These are phyloP conservation scores for Monascus ruber DNA, from an alignment of 2,329 filamentous ascomycete species.

Conservation along the genomic window DNA sequence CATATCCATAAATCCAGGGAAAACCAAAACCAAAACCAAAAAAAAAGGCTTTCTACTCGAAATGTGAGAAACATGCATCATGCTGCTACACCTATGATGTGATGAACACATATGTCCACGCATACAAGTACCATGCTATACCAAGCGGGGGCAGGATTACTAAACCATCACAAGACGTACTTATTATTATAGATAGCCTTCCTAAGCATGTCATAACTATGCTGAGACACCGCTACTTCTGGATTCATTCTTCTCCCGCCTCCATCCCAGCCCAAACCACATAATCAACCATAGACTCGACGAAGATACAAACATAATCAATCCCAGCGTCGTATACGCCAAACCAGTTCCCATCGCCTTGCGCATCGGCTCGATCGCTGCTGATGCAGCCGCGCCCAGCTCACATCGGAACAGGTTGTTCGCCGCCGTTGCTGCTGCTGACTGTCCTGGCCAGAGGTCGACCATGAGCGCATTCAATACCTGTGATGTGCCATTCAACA, in stretches of 20 bases:
- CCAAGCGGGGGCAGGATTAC: no score
- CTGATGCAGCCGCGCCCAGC: slow-evolving; percentile 28
- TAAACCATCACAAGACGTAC: no score
- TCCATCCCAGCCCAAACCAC: slow-evolving; percentile 17
- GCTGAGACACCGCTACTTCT: no score
- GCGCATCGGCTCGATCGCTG: slow-evolving; percentile 28
- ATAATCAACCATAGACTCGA: slow-evolving; percentile 17
- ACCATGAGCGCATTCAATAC: slow-evolving; percentile 35
- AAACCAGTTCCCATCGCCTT: slow-evolving; percentile 29
- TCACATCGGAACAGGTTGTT: slow-evolving; percentile 31
- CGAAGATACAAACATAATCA: slow-evolving; percentile 20
- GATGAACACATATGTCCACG: no score
- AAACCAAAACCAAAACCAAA: no score
- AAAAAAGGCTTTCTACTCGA: no score
- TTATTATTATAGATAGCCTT: no score
- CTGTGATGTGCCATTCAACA: slow-evolving; percentile 25
- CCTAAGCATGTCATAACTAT: no score
- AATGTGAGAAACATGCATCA: no score
- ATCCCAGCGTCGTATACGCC: slow-evolving; percentile 29
- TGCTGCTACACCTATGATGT: no score
- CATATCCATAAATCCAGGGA: no score
- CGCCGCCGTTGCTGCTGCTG: slow-evolving; percentile 30
- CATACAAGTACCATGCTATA: no score
- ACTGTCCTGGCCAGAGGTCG: slow-evolving; percentile 26
- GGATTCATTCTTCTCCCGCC: slow-evolving; percentile 6